Conservation (phyloP, 2,329 filamentous ascomycete genomes). For the Trichoderma arundinaceum region DNA sequence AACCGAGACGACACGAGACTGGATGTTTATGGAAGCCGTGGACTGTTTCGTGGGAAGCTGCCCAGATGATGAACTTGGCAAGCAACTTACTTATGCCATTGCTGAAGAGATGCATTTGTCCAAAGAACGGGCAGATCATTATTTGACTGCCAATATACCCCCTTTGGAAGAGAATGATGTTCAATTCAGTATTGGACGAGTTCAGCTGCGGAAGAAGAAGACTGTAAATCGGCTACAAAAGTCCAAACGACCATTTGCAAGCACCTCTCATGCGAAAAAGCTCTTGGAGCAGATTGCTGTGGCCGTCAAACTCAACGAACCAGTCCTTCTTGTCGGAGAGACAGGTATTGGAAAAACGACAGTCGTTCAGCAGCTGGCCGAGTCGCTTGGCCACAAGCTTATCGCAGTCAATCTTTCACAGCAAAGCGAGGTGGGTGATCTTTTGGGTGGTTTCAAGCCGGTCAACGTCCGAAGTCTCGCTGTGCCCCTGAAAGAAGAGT, state of each 20-base stretch:
- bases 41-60: constrained; percentile 90
- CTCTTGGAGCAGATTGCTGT: constrained; percentile 88
- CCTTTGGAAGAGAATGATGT: constrained; percentile 65
- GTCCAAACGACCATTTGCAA: constrained; percentile 76
- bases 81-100: constrained; percentile 69
- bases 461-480: constrained; percentile 88
- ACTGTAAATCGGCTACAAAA: constrained; percentile 55
- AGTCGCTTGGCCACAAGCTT: constrained; percentile 81
- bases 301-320: constrained; percentile 82
- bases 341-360: constrained; percentile 99
- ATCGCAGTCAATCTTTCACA: constrained; percentile 96
- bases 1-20: constrained; percentile 73
- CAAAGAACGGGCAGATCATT: constrained; percentile 78
- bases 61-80: constrained; percentile 66
- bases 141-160: constrained; percentile 75
- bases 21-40: constrained; percentile 90
- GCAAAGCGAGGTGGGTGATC: constrained; percentile 95
- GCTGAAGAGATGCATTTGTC: constrained; percentile 88
- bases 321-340: constrained; percentile 93
- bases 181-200: constrained; percentile 69
- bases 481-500: constrained; percentile 89
- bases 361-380: constrained; percentile 89
- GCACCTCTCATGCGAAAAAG: constrained; percentile 81
- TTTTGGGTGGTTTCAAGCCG: constrained; percentile 95
- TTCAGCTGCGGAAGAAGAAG: constrained; percentile 64